Percentiles rank a stretch among this genome's conserved stretches.
Conservation (phyloP, 2,329 filamentous ascomycete species). For the Aureobasidium sp. region DNA sequence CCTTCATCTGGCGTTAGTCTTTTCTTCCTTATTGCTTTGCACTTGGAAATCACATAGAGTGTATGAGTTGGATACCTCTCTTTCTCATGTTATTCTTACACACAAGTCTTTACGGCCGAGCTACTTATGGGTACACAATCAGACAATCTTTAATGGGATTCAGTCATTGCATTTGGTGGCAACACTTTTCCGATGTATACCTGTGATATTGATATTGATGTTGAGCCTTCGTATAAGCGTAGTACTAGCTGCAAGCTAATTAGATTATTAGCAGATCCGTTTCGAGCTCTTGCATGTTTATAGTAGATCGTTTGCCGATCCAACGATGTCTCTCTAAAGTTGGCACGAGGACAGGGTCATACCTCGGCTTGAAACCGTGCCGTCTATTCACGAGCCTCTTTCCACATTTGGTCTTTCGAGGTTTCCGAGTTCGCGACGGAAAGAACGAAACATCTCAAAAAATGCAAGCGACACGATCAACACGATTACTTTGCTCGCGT, state of each 20-base stretch:
- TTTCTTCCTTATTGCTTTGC: background rate
- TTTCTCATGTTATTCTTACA: background rate
- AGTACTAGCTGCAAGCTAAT: constrained; percentile 3
- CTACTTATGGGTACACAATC: constrained; percentile 10
- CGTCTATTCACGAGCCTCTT: constrained; percentile 2
- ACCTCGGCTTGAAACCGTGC: background rate
- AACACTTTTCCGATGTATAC: no score
- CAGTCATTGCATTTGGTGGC: constrained; percentile 6
- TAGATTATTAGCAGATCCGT: background rate
- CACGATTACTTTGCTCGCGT: constrained; percentile 9
- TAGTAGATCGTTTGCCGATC: constrained; percentile 11
- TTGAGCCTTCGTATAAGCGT: background rate
- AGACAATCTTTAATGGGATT: constrained; percentile 16
- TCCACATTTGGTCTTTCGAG: constrained; percentile 13
- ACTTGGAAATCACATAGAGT: background rate
- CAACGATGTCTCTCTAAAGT: background rate
- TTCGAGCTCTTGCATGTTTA: background rate
- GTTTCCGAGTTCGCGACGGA: background rate
- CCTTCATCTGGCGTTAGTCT: constrained; percentile 1
- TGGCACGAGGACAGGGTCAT: background rate
- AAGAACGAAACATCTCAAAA: background rate
- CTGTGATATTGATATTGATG: background rate
- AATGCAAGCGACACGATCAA: constrained; percentile 18
- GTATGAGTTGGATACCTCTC: background rate
- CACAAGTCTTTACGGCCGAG: constrained; percentile 15